Base-by-base conservation (phyloP, 1,139 yeast genomes). In the Debaryomycetaceae sp. region DNA sequence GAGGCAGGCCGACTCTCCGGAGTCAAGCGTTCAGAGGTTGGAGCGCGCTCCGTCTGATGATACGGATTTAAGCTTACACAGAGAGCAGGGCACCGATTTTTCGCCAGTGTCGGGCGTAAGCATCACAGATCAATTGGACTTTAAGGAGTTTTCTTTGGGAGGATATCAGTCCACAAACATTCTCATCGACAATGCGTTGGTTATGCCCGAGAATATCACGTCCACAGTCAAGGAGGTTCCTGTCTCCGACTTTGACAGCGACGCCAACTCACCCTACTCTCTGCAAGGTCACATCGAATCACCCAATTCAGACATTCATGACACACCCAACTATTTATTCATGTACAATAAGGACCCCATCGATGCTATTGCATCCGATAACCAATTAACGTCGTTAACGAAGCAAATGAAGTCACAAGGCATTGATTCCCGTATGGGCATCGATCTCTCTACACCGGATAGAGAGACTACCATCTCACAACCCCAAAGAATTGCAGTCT, bases 321-420 rank as follows among this genome's bases (percentile, higher is more conserved):
- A 11, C 31, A 27, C 31, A 27, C 31, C 31, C 31, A 27, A 7
- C 11, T 4, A 7, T 27, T 8, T 11, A 3, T 7, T 27, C 11
- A 8, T 27, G 31, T 27, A 27, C 31, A 27, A 27, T 27, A 27
- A 11, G 11, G 31, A 27, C 31, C 31, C 31, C 31, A 27, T 27
- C 11, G 31, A 27, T 7, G 31, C 11, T 11, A 27, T 27, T 11
- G 11, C 31, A 27, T 27, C 31, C 8, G 31, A 11, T 8, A 39
- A 48, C 14, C 61, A 67, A 5, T 53, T 63, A 1, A 49, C 60
- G 24, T 61, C 70, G 6, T 52, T 69, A 33, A 61, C 70, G 2
- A 56, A 59, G 42, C 62, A 59, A 39, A 56, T 64, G 42, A 72
- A 68, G 43, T 54, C 48, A 35, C 70, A 66, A 39, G 59, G 54